Evolutionary conservation across 1,284 basidiomycete species (phyloP).

Genomic region (Ganoderma lingzhi): DNA sequence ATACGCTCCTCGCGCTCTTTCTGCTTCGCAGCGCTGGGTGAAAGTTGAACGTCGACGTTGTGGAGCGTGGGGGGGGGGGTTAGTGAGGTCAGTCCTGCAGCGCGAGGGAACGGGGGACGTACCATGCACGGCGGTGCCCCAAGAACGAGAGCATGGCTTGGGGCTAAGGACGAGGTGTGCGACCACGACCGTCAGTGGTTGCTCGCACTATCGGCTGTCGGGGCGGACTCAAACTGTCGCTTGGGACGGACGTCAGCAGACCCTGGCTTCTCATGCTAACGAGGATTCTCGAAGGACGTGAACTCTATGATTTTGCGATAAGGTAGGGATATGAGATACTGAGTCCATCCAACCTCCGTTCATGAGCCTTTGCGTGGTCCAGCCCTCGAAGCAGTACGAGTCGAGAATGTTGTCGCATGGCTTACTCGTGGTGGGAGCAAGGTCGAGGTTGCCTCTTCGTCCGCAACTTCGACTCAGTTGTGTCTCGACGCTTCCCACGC

Average conservation of each 20-base stretch:
- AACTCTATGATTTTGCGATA: neutral
- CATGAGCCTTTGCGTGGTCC: neutral
- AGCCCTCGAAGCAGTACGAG: neutral
- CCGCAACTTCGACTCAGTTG: neutral
- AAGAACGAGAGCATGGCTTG: slow-evolving; percentile 40
- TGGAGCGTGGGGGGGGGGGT: neutral
- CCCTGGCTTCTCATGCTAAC: slow-evolving; percentile 5
- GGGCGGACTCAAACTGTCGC: neutral
- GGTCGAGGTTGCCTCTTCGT: neutral
- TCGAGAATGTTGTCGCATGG: neutral
- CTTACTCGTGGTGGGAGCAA: neutral
- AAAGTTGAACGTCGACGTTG: neutral
- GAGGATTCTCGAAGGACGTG: neutral
- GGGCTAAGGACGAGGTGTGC: slow-evolving; percentile 10
- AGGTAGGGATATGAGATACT: neutral
- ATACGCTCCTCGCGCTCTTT: slow-evolving; percentile 55
- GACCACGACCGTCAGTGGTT: neutral
- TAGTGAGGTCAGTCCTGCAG: slow-evolving; percentile 1
- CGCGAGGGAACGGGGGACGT: slow-evolving; percentile 21
- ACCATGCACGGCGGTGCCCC: slow-evolving; percentile 45
- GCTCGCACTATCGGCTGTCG: neutral
- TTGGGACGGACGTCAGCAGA: neutral
- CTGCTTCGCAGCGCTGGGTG: slow-evolving; percentile 49
- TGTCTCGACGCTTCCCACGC: slow-evolving; percentile 6
- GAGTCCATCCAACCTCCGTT: neutral